Conservation (phyloP, 2,329 filamentous ascomycete genomes). For the Neofusicoccum umdonicola region DNA sequence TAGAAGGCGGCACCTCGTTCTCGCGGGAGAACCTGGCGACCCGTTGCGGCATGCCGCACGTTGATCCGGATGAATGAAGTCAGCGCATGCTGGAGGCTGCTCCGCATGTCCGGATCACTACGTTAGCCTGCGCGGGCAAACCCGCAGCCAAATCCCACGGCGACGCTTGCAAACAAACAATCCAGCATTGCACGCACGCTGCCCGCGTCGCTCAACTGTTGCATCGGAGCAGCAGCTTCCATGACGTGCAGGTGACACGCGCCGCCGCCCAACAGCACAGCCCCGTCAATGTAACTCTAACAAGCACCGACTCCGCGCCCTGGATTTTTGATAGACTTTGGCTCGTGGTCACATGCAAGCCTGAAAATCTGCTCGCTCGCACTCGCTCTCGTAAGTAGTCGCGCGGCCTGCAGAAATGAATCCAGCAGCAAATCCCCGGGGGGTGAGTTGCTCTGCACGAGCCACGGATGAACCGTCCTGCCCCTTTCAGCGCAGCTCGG, state of each 20-base stretch:
- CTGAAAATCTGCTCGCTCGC: neutral
- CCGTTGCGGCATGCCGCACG: neutral
- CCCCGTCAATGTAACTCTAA: slow-evolving; percentile 10
- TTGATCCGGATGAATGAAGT: slow-evolving; percentile 8
- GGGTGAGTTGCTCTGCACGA: too few relatives aligned
- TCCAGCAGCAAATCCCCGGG: too few relatives aligned
- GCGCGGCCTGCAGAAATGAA: too few relatives aligned
- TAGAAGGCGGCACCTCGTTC: neutral
- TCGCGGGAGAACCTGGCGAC: neutral
- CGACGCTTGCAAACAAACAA: slow-evolving; percentile 5
- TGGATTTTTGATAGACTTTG: neutral
- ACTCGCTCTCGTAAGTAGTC: too few relatives aligned
- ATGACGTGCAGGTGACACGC: slow-evolving; percentile 3
- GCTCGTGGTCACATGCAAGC: neutral
- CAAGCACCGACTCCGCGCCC: neutral
- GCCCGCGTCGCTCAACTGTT: neutral
- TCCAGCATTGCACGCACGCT: slow-evolving; percentile 7
- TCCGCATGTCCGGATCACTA: slow-evolving; percentile 2
- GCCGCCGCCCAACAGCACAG: neutral
- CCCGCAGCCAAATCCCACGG: neutral
- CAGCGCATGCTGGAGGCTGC: neutral
- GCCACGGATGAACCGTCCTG: too few relatives aligned
- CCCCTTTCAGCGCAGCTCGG: too few relatives aligned
- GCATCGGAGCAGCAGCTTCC: slow-evolving; percentile 2
- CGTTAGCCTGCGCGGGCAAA: neutral